Conservation (phyloP, 345 rosid species). For the Aurinia saxatilis region DNA sequence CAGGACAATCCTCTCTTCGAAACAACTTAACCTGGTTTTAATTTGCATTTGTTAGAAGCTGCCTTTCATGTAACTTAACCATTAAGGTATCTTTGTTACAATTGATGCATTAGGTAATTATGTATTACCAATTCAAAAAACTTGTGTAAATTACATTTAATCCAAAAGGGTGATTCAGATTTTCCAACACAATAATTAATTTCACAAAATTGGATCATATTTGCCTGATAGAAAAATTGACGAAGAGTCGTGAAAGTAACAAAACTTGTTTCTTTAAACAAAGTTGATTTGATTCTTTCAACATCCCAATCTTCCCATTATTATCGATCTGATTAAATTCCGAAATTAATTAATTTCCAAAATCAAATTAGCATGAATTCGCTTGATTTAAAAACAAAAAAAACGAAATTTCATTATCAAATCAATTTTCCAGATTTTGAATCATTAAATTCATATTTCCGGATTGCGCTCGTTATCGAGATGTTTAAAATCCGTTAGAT, state of each 20-base stretch:
- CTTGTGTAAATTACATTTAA: too few relatives aligned
- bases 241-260: background rate
- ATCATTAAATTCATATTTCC: too few relatives aligned
- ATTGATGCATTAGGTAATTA: too few relatives aligned
- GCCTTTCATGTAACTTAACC: background rate
- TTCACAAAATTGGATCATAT: too few relatives aligned
- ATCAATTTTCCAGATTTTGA: too few relatives aligned
- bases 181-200: too few relatives aligned
- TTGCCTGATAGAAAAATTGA: background rate
- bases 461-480: background rate
- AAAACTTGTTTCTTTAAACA: background rate
- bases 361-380: background rate
- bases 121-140: background rate
- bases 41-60: too few relatives aligned
- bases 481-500: background rate
- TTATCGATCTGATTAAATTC: background rate
- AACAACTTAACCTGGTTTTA: slow-evolving; percentile 58
- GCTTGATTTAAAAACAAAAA: background rate
- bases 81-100: too few relatives aligned
- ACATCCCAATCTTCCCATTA: background rate
- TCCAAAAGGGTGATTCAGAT: too few relatives aligned
- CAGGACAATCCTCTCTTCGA: slow-evolving; percentile 42
- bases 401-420: background rate
- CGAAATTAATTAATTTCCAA: background rate
- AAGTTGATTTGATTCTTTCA: background rate